These are phyloP conservation scores for Cucumis sativus DNA, from an alignment of 306 rosid species.

Conservation along the genomic window Cucumber_9930_V3 NC_026656.2:1283001-1283500, in stretches of 20 bases:
- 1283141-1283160: neutral
- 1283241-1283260: constrained; percentile 66
- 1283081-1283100: constrained; percentile 66
- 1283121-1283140: constrained; percentile 24
- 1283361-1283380: neutral
- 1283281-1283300: constrained; percentile 74
- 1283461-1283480: constrained; percentile 73
- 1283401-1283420: constrained; percentile 54
- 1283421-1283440: constrained; percentile 80
- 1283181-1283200: constrained; percentile 11
- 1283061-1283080: constrained; percentile 70
- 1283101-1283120: constrained; percentile 96
- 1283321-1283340: neutral
- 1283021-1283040: constrained; percentile 88
- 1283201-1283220: constrained; percentile 86
- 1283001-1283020: constrained; percentile 85
- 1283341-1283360: neutral
- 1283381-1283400: neutral
- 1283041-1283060: constrained; percentile 75
- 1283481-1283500: constrained; percentile 73
- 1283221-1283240: constrained; percentile 82
- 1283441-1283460: constrained; percentile 49
- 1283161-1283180: neutral
- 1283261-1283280: constrained; percentile 84
- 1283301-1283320: constrained; percentile 12